phyloP scores from a whole-genome alignment of 768 basidiomycete genomes.

The Mrakia hoshinonis region DNA sequence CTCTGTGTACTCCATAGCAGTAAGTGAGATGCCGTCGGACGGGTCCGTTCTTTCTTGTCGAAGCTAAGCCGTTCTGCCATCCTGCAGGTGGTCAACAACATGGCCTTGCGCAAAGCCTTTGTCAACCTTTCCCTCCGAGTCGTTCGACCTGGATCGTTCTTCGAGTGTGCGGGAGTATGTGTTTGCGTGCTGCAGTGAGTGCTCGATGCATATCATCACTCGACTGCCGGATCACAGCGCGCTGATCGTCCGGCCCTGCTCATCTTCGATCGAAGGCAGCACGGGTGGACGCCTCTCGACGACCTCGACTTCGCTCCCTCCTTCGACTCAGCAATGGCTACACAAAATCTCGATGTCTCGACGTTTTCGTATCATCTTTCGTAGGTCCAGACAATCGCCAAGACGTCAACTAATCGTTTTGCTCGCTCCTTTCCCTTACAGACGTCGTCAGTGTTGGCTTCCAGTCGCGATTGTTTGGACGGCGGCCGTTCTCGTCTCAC shows the following conservation, averaged over 20 bases:
- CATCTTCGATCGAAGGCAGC: background rate
- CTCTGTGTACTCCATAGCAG: background rate
- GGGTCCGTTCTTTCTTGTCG: too few relatives aligned
- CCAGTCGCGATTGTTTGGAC: background rate
- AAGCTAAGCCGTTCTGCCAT: background rate
- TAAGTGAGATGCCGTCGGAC: background rate
- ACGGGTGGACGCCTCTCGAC: background rate
- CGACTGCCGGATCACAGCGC: background rate
- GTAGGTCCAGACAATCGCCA: too few relatives aligned
- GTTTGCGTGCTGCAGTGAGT: background rate
- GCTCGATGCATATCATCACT: background rate
- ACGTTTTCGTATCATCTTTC: background rate
- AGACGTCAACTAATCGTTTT: too few relatives aligned
- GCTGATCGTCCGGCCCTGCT: background rate
- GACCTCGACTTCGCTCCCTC: background rate
- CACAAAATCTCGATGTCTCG: background rate
- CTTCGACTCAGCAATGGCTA: background rate
- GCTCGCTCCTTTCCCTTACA: background rate
- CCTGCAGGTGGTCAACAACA: background rate
- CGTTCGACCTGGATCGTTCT: background rate
- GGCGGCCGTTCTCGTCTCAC: background rate
- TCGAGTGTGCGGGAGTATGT: background rate
- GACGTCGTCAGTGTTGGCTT: background rate
- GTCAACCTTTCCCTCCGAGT: background rate
- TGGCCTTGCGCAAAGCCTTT: background rate